phyloP scores from a whole-genome alignment of 1,284 basidiomycete species.

The Tylopilus sp. region DNA sequence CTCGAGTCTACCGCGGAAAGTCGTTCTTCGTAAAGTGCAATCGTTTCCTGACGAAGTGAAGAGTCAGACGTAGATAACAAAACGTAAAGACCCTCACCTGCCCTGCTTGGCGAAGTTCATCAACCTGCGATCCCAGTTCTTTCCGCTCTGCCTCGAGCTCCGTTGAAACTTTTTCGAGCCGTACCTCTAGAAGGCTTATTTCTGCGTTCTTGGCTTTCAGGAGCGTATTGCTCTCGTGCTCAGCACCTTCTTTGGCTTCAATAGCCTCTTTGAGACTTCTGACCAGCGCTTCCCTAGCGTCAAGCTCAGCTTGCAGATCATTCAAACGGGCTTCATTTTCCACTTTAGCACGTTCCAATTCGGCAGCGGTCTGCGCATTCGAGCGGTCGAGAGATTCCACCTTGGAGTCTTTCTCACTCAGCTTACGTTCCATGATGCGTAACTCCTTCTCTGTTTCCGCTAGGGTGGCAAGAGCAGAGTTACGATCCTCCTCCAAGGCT shows the following conservation, averaged over 20 bases:
- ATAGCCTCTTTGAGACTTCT: slow-evolving; percentile 50
- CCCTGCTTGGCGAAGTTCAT: slow-evolving; percentile 79
- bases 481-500: slow-evolving; percentile 44
- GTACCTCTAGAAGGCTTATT: slow-evolving; percentile 49
- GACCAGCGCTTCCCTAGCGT: slow-evolving; percentile 44
- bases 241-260: slow-evolving; percentile 49
- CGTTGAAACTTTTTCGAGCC: slow-evolving; percentile 44
- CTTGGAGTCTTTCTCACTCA: slow-evolving; percentile 51
- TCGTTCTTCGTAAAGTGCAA: slow-evolving; percentile 88
- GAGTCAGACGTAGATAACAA: slow-evolving; percentile 6
- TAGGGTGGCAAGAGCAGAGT: slow-evolving; percentile 41
- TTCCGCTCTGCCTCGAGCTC: slow-evolving; percentile 65
- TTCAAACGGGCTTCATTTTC: slow-evolving; percentile 46
- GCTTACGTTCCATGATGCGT: slow-evolving; percentile 42
- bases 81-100: slow-evolving; percentile 48
- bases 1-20: slow-evolving; percentile 66
- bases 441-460: slow-evolving; percentile 49
- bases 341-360: slow-evolving; percentile 43
- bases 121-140: slow-evolving; percentile 67
- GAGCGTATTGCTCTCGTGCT: slow-evolving; percentile 48
- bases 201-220: slow-evolving; percentile 54
- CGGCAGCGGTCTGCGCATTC: slow-evolving; percentile 40
- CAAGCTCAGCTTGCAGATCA: slow-evolving; percentile 48
- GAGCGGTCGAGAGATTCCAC: slow-evolving; percentile 49
- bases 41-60: slow-evolving; percentile 65